These are phyloP conservation scores for Colletotrichum cuscutae DNA, from an alignment of 2,329 filamentous ascomycete species.

Conservation along the genomic window DNA sequence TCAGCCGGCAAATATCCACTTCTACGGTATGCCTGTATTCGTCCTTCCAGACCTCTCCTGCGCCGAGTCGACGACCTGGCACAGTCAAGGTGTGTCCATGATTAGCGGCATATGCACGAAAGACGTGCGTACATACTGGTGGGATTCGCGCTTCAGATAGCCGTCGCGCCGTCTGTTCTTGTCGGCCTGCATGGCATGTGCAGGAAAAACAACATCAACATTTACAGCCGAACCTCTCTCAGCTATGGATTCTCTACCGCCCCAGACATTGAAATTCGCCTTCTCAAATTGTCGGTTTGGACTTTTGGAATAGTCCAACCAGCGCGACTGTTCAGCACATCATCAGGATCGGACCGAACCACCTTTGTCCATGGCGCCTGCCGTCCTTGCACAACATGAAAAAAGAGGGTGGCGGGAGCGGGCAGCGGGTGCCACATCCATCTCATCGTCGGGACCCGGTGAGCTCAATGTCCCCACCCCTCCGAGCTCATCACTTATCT, in stretches of 20 bases:
- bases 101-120: slow-evolving; percentile 38
- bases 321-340: not conserved
- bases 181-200: slow-evolving; percentile 24
- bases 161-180: slow-evolving; percentile 30
- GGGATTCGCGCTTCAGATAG: slow-evolving; percentile 33
- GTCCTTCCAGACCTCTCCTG: slow-evolving; percentile 23
- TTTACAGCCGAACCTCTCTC: slow-evolving; percentile 5
- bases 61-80: slow-evolving; percentile 23
- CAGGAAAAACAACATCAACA: slow-evolving; percentile 20
- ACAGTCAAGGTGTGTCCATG: slow-evolving; percentile 26
- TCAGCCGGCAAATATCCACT: slow-evolving; percentile 18
- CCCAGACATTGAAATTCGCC: not conserved
- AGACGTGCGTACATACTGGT: slow-evolving; percentile 34
- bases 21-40: slow-evolving; percentile 18
- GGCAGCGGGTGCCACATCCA: slow-evolving; percentile 24
- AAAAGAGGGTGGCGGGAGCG: slow-evolving; percentile 32
- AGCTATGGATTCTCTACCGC: not conserved
- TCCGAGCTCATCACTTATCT: slow-evolving; percentile 23
- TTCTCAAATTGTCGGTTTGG: not conserved
- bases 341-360: slow-evolving; percentile 4
- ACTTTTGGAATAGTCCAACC: not conserved
- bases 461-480: slow-evolving; percentile 21
- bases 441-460: slow-evolving; percentile 26
- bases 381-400: slow-evolving; percentile 20
- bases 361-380: not conserved